A percentile compares a stretch with the other conserved stretches of the same genome.
Conservation (phyloP, 1,139 yeast genomes). For the Yamadazyma blattariae region DNA sequence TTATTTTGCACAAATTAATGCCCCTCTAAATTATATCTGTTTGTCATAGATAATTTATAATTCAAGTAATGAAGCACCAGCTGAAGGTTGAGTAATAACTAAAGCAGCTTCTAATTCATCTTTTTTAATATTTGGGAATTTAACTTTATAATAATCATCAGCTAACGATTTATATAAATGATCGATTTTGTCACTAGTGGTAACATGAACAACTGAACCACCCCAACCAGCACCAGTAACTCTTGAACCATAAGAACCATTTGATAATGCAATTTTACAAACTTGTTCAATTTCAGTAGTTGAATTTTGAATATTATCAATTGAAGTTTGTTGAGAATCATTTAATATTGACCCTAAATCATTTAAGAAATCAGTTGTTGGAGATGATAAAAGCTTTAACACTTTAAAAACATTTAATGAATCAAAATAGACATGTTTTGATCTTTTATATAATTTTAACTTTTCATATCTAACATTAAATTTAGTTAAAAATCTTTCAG, state of each 20-base stretch:
- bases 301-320: constrained; percentile 48
- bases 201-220: constrained; percentile 67
- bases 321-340: constrained; percentile 53
- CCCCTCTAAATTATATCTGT: too few species aligned
- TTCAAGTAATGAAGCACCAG: constrained; percentile 50
- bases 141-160: constrained; percentile 46
- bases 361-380: constrained; percentile 25
- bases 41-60: too few species aligned
- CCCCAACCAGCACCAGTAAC: constrained; percentile 86
- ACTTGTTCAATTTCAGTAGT: constrained; percentile 56
- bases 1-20: too few species aligned
- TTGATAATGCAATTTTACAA: constrained; percentile 49
- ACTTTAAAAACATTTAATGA: constrained; percentile 58
- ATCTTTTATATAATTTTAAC: constrained; percentile 56
- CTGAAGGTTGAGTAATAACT: constrained; percentile 56
- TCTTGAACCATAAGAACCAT: constrained; percentile 66
- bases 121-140: constrained; percentile 46
- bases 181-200: constrained; percentile 45
- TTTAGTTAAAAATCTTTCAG: constrained; percentile 43
- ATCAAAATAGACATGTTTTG: constrained; percentile 65
- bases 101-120: constrained; percentile 50
- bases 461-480: constrained; percentile 57
- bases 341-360: constrained; percentile 57
- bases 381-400: constrained; percentile 31
- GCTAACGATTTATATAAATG: constrained; percentile 45